phyloP scores from a whole-genome alignment of 2,329 filamentous ascomycete species.

The Fusarium sp. region DNA sequence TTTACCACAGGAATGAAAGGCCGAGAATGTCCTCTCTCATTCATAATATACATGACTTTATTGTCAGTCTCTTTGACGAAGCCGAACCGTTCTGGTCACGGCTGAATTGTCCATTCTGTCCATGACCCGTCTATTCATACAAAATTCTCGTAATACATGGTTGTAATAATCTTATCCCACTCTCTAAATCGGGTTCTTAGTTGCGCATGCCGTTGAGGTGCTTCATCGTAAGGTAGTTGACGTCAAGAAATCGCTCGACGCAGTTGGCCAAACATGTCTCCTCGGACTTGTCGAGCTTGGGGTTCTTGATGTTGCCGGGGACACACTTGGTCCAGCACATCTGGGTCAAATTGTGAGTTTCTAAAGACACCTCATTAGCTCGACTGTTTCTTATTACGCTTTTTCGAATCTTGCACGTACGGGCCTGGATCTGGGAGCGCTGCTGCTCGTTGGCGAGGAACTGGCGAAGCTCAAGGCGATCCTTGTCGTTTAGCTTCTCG shows the following conservation, averaged over 20 bases:
- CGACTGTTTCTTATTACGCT: not conserved
- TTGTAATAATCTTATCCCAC: not conserved
- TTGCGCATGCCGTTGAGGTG: slow-evolving; percentile 75
- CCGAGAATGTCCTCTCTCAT: not conserved
- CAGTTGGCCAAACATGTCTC: slow-evolving; percentile 90
- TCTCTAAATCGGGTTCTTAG: not conserved
- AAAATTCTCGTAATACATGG: slow-evolving; percentile 9
- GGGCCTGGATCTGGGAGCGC: slow-evolving; percentile 74
- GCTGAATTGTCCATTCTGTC: not conserved
- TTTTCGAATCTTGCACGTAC: slow-evolving; percentile 57
- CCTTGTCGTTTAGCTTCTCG: slow-evolving; percentile 79
- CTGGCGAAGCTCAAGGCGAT: slow-evolving; percentile 88
- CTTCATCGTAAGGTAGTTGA: slow-evolving; percentile 85
- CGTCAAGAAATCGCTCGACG: slow-evolving; percentile 92
- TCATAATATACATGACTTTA: slow-evolving; percentile 23
- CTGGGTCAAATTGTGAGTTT: slow-evolving; percentile 69
- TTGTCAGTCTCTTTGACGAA: slow-evolving; percentile 2
- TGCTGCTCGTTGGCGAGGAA: slow-evolving; percentile 88
- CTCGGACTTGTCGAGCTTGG: slow-evolving; percentile 80
- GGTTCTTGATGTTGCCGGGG: slow-evolving; percentile 75
- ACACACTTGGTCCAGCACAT: slow-evolving; percentile 97
- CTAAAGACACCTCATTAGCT: slow-evolving; percentile 48
- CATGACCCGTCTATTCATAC: slow-evolving; percentile 33
- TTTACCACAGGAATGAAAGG: not conserved
- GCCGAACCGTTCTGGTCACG: not conserved